Conservation (phyloP, 176 grass and related monocot genomes). For the Musa troglodytarum region DNA sequence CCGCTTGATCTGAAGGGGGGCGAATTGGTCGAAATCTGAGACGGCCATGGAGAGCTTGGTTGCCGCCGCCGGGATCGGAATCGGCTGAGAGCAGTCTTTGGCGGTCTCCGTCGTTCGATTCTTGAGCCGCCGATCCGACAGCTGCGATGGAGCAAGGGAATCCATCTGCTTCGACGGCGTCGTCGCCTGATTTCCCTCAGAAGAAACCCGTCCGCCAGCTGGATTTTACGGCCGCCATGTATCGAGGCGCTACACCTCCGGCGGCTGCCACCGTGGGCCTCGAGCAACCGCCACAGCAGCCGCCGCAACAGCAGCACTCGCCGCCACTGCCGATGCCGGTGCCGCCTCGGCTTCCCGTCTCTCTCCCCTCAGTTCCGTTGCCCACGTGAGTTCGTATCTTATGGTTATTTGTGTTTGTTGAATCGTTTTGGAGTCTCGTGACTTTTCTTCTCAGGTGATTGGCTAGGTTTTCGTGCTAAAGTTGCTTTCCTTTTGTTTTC, state of each 20-base stretch:
- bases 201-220: slow-evolving; percentile 87
- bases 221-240: slow-evolving; percentile 58
- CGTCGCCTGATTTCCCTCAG: slow-evolving; percentile 36
- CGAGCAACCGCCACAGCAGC: slow-evolving; percentile 34
- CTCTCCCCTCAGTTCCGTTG: neutral
- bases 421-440: neutral
- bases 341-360: slow-evolving; percentile 9
- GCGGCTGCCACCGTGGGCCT: slow-evolving; percentile 42
- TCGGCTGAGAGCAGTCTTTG: neutral
- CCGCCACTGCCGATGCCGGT: slow-evolving; percentile 12
- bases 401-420: neutral
- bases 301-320: slow-evolving; percentile 9
- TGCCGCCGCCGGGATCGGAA: neutral
- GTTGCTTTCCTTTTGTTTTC: neutral
- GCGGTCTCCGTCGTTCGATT: neutral
- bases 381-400: neutral
- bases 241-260: slow-evolving; percentile 36
- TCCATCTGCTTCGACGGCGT: slow-evolving; percentile 25
- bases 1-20: neutral
- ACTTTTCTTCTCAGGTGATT: neutral
- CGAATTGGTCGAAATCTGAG: neutral
- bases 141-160: slow-evolving; percentile 55
- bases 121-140: neutral
- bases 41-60: neutral
- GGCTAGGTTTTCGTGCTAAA: neutral